Base-by-base conservation (phyloP, 1,284 basidiomycete species). In the Boletellus deceptivus region DNA sequence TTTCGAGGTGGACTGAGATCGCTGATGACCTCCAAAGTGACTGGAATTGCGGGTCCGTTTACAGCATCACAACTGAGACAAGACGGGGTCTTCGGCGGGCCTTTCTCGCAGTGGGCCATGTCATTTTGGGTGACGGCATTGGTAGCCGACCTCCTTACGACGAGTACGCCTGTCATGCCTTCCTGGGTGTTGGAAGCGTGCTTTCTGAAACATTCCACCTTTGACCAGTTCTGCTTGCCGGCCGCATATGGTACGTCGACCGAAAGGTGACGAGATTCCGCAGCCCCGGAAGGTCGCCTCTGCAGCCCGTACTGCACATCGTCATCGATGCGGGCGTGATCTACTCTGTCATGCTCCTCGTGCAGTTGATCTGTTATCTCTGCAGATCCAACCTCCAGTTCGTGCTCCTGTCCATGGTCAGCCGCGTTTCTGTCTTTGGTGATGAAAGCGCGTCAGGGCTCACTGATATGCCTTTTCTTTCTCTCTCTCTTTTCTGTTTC, bases 241-340 rank as follows among this genome's bases (percentile, higher is more conserved):
- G 43, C 29, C 63, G 61, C 22, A 59, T 67, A 34, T 65, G 62
- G 64, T 46, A 46, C 18, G 43, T 65, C 24, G 59, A 67, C 37
- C 43, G 6, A 13, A 53, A 43, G 24, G 25, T 43, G 1, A 43
- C 17, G 18, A 33, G 6, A 25, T 6, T 61, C 3, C 43, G 46
- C 27, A 42, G 52, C 11, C 18, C 43, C n/a, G 27, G 39, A 29
- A 40, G 25, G n/a, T 56, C 58, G 1, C 47, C 50, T 11, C 37
- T 63, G 11, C 58, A 60, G 8, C 58, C 62, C 3, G 31, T 64
- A 18, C 39, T 64, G n/a, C 35, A 35, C 42, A 40, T 68, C 39
- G 46, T 68, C 7, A 10, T 64, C 24, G 62, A 64, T 16, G 61
- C 62, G 4, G 61, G 63, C 14, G 20, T 36, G 17, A 53, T 66